Evolutionary conservation across 2,329 filamentous ascomycete genomes (phyloP), one percentile per base, ranked within the genome.

Genomic region (Aspergillus latus): DNA sequence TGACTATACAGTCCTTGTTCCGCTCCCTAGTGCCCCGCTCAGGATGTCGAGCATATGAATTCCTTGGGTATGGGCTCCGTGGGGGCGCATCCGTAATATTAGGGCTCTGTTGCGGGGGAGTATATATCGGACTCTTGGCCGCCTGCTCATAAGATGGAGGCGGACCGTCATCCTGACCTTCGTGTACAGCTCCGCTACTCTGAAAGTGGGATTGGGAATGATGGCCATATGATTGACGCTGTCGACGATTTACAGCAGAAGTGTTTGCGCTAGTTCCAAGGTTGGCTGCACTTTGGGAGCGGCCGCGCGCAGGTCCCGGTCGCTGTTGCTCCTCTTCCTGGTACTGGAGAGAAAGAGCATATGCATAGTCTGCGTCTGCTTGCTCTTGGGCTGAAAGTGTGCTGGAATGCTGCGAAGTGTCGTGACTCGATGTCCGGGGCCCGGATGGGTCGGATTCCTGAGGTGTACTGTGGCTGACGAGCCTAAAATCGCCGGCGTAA

Each of bases 291-390:
- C 64, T 67, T 13, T 67, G 65, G 52, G 63, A 60, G 47, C 58
- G 61, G 13, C 53, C 53, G 45, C 58, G 59, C 44, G 54, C 13
- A 30, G 54, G 46, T 28, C 29, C 42, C 51, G 49, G 39, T 32
- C 49, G 59, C n/a, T 86, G 83, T 66, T 91, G 87, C 61, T 97
- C 91, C 72, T 97, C 93, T 70, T 97, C 94, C 70, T 97, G 93
- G 1, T 97, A 82, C 68, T 97, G 94, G 5, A 99, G 80, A 0
- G 93, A 92, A 3, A 97, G 81, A 0, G 94, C 94, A 30, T 97
- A 86, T 49, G 94, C 94, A 32, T 97, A 86, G 58, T 92, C 86
- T 66, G 76, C 76, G 62, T 79, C 76, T 36, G 72, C 73, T 61
- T 97, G 92, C 74, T 97, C 85, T 77, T 95, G 82, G 13, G 65